phyloP scores from a whole-genome alignment of 257 asterid species.

The Fraxinus quadrangulata region DNA sequence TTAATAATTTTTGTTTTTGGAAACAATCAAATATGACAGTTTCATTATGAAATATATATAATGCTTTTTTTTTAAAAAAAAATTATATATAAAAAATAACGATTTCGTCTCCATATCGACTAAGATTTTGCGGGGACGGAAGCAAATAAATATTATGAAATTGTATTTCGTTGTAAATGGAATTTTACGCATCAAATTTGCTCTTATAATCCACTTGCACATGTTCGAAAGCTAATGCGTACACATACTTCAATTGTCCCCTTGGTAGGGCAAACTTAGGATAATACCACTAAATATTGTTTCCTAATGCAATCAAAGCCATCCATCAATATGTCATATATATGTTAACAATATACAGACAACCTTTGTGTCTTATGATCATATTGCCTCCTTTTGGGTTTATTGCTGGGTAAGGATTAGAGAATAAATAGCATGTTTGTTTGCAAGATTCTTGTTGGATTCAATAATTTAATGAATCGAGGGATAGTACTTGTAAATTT shows the following conservation, averaged over 20 bases:
- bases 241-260: conserved; percentile 37
- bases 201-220: neutral
- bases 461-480: conserved; percentile 24
- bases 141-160: neutral
- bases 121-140: neutral
- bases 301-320: conserved; percentile 20
- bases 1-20: conserved; percentile 7
- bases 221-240: conserved; percentile 26
- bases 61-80: neutral
- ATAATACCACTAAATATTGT: conserved; percentile 33
- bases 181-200: neutral
- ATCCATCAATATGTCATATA: conserved; percentile 4
- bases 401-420: neutral
- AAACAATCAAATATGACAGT: conserved; percentile 13
- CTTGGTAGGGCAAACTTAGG: conserved; percentile 33
- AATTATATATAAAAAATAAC: neutral
- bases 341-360: neutral
- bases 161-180: neutral
- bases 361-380: conserved; percentile 19
- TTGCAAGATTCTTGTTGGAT: neutral
- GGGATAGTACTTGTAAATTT: neutral
- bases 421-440: neutral
- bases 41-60: neutral
- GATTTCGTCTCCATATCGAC: neutral
- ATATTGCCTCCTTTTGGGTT: neutral